Evolutionary conservation across 2,329 filamentous ascomycete genomes (phyloP), one percentile per base, ranked within the genome.

Genomic region (Aspergillus thermomutatus): DNA sequence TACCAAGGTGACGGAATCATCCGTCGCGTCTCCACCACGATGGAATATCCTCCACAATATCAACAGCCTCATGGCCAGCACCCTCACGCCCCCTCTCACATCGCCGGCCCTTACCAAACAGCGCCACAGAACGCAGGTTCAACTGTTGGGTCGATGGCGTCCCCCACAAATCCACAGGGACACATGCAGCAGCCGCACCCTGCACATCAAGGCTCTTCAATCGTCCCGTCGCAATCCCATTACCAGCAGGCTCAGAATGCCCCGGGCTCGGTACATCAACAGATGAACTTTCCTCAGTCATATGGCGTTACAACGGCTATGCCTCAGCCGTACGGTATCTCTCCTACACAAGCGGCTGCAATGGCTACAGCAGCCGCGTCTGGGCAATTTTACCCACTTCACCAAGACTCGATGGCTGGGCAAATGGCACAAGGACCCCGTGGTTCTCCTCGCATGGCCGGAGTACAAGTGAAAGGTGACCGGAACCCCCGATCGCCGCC

Each of bases 351-450:
- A 74, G 92, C 92, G 14, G 92, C 93, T 50, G 92, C 92, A 57
- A 94, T 96, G 90, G 92, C 89, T 47, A 96, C 92, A 1, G 93
- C 93, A 19, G 92, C 93, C 1, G 93, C 93, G 10, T 92, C 92
- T 5, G 92, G 93, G 43, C 88, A 91, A 59, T 89, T 89, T 65
- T 88, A 89, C 60, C 87, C 88, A 63, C 85, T 92, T 76, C 79
- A 87, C 51, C 86, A 89, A 54, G 89, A 92, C 67, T 82, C 84
- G 21, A 87, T 85, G 82, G 77, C 81, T 82, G 77, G 82, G 74
- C 74, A 88, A 83, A 74, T 83, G 61, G 70, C 74, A 9, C 80
- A 79, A 64, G 80, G 81, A 26, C 75, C 79, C 26, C 75, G 81
- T 56, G 88, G 86, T 23, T 96, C 91, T 3, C 91, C 92, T 49